Conservation (phyloP, 2,329 filamentous ascomycete species). For the Sporothrix pallida region DNA sequence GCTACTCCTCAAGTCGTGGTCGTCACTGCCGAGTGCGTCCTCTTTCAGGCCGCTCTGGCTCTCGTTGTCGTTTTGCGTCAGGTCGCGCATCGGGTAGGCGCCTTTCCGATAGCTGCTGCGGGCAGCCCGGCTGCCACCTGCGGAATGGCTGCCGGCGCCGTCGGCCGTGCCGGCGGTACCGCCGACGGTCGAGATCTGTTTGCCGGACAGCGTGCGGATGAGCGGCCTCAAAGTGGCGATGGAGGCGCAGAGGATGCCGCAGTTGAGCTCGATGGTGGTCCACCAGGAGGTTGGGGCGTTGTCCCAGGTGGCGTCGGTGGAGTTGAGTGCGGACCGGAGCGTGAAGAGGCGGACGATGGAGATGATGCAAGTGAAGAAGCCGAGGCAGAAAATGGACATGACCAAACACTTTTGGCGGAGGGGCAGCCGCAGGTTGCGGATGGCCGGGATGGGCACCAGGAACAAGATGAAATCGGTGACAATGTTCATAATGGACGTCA, state of each 20-base stretch:
- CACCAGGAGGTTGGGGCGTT: conserved; percentile 59
- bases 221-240: conserved; percentile 89
- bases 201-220: conserved; percentile 48
- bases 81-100: conserved; percentile 19
- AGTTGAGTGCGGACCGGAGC: conserved; percentile 66
- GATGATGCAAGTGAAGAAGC: conserved; percentile 79
- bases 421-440: conserved; percentile 83
- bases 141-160: not conserved
- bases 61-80: conserved; percentile 2
- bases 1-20: not conserved
- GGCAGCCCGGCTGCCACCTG: not conserved
- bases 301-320: conserved; percentile 43
- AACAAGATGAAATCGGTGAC: conserved; percentile 88
- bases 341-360: conserved; percentile 58
- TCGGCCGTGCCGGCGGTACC: not conserved
- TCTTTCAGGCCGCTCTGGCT: conserved; percentile 18
- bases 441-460: conserved; percentile 83
- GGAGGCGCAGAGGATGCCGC: conserved; percentile 87
- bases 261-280: conserved; percentile 90
- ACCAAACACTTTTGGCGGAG: conserved; percentile 85
- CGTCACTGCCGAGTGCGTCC: not conserved
- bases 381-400: conserved; percentile 82
- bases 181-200: not conserved
- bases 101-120: not conserved
- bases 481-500: conserved; percentile 69